Conservation (phyloP, 2,329 filamentous ascomycete species). For the Cercospora sojina region DNA sequence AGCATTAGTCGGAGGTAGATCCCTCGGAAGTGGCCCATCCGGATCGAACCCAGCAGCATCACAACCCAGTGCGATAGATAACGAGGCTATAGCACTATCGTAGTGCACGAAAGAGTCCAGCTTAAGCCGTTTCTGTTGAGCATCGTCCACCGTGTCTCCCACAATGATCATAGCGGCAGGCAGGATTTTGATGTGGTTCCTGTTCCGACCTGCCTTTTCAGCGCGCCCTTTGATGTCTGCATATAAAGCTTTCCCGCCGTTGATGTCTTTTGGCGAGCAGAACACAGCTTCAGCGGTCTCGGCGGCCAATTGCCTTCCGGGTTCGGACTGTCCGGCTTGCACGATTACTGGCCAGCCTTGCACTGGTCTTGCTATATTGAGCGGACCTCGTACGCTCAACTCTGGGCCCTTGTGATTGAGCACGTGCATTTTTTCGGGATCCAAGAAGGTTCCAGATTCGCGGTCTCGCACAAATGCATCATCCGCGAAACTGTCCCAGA, state of each 20-base stretch:
- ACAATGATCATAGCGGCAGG: slow-evolving; percentile 33
- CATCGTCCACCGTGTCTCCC: slow-evolving; percentile 28
- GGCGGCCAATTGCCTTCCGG: slow-evolving; percentile 30
- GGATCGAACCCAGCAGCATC: slow-evolving; percentile 29
- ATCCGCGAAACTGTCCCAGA: slow-evolving; percentile 47
- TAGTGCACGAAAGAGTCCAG: slow-evolving; percentile 30
- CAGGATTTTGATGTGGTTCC: slow-evolving; percentile 30
- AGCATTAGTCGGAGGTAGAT: slow-evolving; percentile 29
- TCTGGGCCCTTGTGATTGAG: slow-evolving; percentile 51
- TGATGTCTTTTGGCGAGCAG: slow-evolving; percentile 29
- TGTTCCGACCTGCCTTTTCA: slow-evolving; percentile 24
- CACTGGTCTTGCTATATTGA: slow-evolving; percentile 30
- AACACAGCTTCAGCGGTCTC: slow-evolving; percentile 33
- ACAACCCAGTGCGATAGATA: slow-evolving; percentile 28
- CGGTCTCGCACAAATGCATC: slow-evolving; percentile 54
- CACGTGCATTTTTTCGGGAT: slow-evolving; percentile 54
- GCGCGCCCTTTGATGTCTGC: slow-evolving; percentile 29
- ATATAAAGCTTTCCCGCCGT: slow-evolving; percentile 28
- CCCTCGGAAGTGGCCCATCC: slow-evolving; percentile 28
- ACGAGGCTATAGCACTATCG: slow-evolving; percentile 29
- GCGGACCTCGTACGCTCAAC: slow-evolving; percentile 28
- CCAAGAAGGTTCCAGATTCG: slow-evolving; percentile 51
- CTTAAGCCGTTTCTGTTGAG: slow-evolving; percentile 28
- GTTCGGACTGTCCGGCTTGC: slow-evolving; percentile 32
- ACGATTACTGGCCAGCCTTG: slow-evolving; percentile 34